Percentiles rank a stretch among this genome's conserved stretches.
These are phyloP conservation scores for Prunus fruticosa DNA, from an alignment of 306 rosid species.

Conservation along the genomic window DNA sequence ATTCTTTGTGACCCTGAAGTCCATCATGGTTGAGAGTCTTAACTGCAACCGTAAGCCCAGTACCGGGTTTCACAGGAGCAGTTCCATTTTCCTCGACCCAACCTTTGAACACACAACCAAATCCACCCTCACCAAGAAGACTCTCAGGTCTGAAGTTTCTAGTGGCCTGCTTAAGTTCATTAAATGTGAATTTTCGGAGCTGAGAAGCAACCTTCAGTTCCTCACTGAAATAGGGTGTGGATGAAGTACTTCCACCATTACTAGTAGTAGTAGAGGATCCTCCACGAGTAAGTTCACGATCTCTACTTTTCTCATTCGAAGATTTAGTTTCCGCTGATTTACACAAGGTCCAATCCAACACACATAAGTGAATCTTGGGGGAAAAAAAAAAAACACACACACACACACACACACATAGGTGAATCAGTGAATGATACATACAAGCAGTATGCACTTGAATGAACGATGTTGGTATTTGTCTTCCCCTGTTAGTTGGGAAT, in stretches of 20 bases:
- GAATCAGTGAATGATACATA: not conserved
- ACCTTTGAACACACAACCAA: slow-evolving; percentile 98
- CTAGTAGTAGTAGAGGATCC: slow-evolving; percentile 68
- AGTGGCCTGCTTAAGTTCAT: slow-evolving; percentile 85
- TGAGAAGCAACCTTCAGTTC: slow-evolving; percentile 88
- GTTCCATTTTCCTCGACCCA: slow-evolving; percentile 98
- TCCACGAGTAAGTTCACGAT: slow-evolving; percentile 39
- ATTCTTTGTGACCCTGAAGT: slow-evolving; percentile 97
- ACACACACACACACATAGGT: slow-evolving; percentile 7
- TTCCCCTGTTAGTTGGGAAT: not conserved
- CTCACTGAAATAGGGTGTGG: slow-evolving; percentile 80
- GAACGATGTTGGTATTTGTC: not conserved
- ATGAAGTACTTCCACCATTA: slow-evolving; percentile 62
- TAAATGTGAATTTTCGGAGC: slow-evolving; percentile 88
- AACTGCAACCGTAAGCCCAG: slow-evolving; percentile 98
- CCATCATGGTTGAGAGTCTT: slow-evolving; percentile 96
- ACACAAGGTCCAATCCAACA: slow-evolving; percentile 22
- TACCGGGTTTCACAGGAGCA: slow-evolving; percentile 94
- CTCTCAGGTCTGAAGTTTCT: slow-evolving; percentile 96
- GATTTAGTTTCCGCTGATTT: slow-evolving; percentile 54
- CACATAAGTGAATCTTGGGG: not conserved
- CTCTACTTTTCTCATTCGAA: slow-evolving; percentile 49
- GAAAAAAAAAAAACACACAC: not conserved
- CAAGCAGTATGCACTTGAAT: not conserved
- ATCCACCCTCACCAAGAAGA: slow-evolving; percentile 99